phyloP scores from a whole-genome alignment of 2,329 filamentous ascomycete species.

The Mycosphaerella sp. region DNA sequence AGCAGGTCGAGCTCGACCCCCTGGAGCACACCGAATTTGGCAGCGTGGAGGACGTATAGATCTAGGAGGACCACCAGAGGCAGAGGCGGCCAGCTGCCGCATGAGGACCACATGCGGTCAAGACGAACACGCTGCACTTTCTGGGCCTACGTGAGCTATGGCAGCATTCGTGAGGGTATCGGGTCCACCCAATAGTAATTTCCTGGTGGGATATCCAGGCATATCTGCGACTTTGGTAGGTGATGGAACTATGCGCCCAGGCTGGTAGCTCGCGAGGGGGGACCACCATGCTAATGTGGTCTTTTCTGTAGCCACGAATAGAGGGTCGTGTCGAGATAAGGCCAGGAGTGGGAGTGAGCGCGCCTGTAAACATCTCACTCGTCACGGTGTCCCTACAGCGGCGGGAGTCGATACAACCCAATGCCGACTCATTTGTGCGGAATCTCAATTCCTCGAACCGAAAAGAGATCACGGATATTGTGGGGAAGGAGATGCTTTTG shows the following conservation, averaged over 20 bases:
- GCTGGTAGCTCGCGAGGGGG: background rate
- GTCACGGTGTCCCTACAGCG: slow-evolving; percentile 91
- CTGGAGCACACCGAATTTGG: background rate
- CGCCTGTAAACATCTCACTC: slow-evolving; percentile 82
- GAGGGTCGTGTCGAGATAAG: slow-evolving; percentile 97
- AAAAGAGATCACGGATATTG: slow-evolving; percentile 84
- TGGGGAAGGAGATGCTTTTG: slow-evolving; percentile 90
- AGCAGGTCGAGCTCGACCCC: background rate
- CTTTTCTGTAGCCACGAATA: slow-evolving; percentile 67
- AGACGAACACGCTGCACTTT: slow-evolving; percentile 11
- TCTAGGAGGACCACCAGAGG: background rate
- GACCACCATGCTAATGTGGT: slow-evolving; percentile 8
- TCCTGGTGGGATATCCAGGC: slow-evolving; percentile 92
- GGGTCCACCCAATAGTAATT: slow-evolving; percentile 93
- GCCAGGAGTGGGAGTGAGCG: slow-evolving; percentile 74
- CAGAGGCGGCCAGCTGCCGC: slow-evolving; percentile 13
- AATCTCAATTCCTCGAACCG: slow-evolving; percentile 76
- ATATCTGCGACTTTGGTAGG: slow-evolving; percentile 95
- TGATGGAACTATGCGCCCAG: slow-evolving; percentile 24
- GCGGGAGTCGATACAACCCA: slow-evolving; percentile 92
- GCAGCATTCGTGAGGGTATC: slow-evolving; percentile 90
- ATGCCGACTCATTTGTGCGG: slow-evolving; percentile 88
- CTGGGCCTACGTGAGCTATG: slow-evolving; percentile 24
- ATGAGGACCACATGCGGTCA: slow-evolving; percentile 19
- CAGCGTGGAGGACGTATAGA: slow-evolving; percentile 1